These are phyloP conservation scores for Tubosaeta brunneosetosa DNA, from an alignment of 768 basidiomycete species.

Conservation along the genomic window DNA sequence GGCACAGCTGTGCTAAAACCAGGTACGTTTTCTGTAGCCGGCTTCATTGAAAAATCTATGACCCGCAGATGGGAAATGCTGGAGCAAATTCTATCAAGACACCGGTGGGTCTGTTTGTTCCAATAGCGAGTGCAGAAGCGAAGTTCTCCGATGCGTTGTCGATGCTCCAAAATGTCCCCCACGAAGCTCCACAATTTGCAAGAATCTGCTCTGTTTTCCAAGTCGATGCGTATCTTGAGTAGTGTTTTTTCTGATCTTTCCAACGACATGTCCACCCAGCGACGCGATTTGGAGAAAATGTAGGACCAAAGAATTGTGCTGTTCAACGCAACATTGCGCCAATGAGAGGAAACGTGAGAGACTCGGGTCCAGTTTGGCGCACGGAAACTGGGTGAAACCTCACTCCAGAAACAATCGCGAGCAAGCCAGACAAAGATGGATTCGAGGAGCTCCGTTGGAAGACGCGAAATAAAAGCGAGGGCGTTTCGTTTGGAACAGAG, in stretches of 20 bases:
- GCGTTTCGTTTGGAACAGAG: constrained; percentile 4
- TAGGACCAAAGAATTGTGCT: constrained; percentile 1
- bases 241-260: constrained; percentile 38
- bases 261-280: constrained; percentile 38
- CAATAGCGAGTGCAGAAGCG: not conserved
- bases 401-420: not conserved
- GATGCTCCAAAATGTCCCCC: not conserved
- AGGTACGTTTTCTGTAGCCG: not conserved
- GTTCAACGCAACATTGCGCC: not conserved
- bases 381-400: not conserved
- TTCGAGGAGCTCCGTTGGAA: constrained; percentile 8
- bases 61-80: not conserved
- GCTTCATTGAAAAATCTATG: not conserved
- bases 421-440: constrained; percentile 9
- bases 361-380: not conserved
- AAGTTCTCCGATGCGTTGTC: not conserved
- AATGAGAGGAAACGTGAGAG: not conserved
- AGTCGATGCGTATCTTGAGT: not conserved
- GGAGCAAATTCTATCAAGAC: not conserved
- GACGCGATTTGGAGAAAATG: constrained; percentile 25
- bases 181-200: not conserved
- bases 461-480: constrained; percentile 4
- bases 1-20: not conserved
- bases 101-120: not conserved
- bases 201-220: not conserved